Percentiles rank a stretch among this genome's conserved stretches.
Evolutionary conservation across 192 early-diverging fungal species (phyloP).

Genomic region (Backusella westeae): DNA sequence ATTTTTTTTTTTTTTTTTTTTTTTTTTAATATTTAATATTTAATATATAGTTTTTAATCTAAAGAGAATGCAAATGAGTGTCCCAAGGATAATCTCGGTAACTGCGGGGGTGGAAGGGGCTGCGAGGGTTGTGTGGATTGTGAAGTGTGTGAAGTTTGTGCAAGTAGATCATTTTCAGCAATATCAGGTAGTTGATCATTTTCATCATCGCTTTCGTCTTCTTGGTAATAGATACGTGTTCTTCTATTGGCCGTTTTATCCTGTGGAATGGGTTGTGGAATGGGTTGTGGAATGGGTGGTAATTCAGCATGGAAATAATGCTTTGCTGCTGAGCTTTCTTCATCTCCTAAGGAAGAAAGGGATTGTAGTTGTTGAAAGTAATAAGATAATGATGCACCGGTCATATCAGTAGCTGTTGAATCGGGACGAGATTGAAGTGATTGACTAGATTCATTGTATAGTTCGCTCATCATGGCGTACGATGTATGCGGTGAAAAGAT

Average conservation of each 20-base stretch:
- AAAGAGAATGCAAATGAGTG: constrained; percentile 1
- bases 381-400: background rate
- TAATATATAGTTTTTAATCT: background rate
- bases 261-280: background rate
- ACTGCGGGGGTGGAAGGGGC: background rate
- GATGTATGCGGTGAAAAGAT: background rate
- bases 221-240: constrained; percentile 9
- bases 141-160: background rate
- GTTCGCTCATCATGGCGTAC: background rate
- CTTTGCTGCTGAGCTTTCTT: background rate
- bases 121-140: background rate
- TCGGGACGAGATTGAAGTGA: background rate
- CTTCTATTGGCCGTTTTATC: background rate
- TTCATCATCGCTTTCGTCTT: constrained; percentile 8
- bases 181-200: background rate
- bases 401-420: background rate
- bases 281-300: constrained; percentile 12
- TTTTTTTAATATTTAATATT: background rate
- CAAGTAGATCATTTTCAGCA: background rate
- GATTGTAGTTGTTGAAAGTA: constrained; percentile 2
- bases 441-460: background rate
- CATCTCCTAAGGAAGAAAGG: background rate
- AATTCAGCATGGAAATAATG: constrained; percentile 21
- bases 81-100: background rate
- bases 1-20: too few relatives aligned